Base-by-base conservation (phyloP, 2,329 filamentous ascomycete species). In the Chaetomium sp. region DNA sequence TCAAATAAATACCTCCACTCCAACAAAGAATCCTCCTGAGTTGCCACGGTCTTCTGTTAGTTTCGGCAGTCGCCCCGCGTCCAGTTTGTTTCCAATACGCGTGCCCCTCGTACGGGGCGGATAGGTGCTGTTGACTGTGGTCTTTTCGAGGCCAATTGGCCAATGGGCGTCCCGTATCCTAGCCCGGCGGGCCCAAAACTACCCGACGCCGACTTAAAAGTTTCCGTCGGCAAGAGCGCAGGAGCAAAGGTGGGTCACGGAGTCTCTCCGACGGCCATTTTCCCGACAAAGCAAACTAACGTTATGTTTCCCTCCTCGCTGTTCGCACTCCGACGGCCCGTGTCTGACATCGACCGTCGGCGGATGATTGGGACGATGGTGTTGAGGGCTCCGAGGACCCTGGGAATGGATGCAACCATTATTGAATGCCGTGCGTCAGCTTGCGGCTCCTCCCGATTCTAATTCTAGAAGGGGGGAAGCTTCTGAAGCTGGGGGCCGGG, bases 181-280 rank as follows among this genome's bases (percentile, higher is more conserved):
- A 27, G 41, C 19, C 14, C 1, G 3, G 3, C 54, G 57, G 57
- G 32, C 10, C 32, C 10, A 4, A 56, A 32, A 56, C 34, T 19
- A 9, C 38, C 57, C 57, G 57, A 59, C 1, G 51, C 51, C 57
- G 48, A 52, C n/a, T 10, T 34, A 56, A 59, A 59, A 59, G 54
- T 56, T 38, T 54, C 57, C 57, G 57, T 8, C 33, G 12, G 19
- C 19, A 3, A 6, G 32, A 19, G n/a, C 11, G n/a, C 32, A 12
- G 19, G 19, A 27, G 19, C 19, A 27, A 27, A 27, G 19, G 19
- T 27, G 19, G 19, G 19, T 27, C 19, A 27, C 19, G 19, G 19
- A 27, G 19, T 27, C 19, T n/a, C 7, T 35, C 45, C 45, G 45
- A 48, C 45, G 45, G 32, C 11, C 11, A 9, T 6, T 9, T 3